Percentiles rank a stretch among this genome's conserved stretches.
Evolutionary conservation across 164 flowering plant species (phyloP).

Genomic region (Annona cherimola): DNA sequence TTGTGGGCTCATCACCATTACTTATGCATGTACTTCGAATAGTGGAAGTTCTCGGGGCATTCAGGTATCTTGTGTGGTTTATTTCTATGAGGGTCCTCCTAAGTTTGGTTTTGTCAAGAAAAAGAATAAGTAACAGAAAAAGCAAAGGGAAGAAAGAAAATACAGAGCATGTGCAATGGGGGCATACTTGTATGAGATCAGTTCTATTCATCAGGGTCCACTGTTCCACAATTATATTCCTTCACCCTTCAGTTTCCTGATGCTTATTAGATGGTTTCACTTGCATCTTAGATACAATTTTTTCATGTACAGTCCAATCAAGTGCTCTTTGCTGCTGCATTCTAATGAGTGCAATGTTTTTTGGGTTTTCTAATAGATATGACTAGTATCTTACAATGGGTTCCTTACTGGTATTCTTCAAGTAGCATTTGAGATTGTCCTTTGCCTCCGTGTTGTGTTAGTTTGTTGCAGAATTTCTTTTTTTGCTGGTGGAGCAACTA

Average conservation of each 20-base stretch:
- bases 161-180: background rate
- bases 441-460: background rate
- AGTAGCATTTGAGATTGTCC: background rate
- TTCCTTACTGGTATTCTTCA: background rate
- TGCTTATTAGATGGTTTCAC: background rate
- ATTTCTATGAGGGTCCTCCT: background rate
- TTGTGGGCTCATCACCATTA: conserved; percentile 72
- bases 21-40: conserved; percentile 70
- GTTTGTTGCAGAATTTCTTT: too few relatives aligned
- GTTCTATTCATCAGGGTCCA: background rate
- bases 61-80: conserved; percentile 44
- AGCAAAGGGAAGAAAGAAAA: too few relatives aligned
- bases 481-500: too few relatives aligned
- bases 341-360: background rate
- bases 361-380: background rate
- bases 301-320: too few relatives aligned
- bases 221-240: background rate
- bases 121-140: too few relatives aligned
- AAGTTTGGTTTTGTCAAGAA: background rate
- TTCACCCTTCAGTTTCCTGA: too few relatives aligned
- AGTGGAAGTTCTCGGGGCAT: conserved; percentile 94
- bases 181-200: background rate
- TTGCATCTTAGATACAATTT: background rate
- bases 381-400: background rate
- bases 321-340: background rate